A percentile compares a stretch with the other conserved stretches of the same genome.
These are phyloP conservation scores for Mycotypha africana DNA, from an alignment of 371 early-diverging fungal genomes.

Conservation along the genomic window DNA sequence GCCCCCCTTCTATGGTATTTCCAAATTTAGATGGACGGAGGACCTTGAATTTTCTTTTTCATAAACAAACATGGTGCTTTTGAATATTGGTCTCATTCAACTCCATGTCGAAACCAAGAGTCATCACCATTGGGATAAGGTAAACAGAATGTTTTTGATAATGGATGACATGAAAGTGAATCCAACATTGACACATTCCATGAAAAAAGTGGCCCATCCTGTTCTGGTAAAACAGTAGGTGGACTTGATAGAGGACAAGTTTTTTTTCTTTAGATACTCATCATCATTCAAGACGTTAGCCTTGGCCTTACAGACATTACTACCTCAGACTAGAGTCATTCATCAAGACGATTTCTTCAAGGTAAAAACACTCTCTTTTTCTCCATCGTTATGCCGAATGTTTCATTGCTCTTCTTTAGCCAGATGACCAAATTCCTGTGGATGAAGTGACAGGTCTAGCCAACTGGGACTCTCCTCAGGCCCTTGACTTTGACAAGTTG, in stretches of 20 bases:
- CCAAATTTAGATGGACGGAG: too few species aligned
- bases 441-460: slow-evolving; percentile 54
- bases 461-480: slow-evolving; percentile 87
- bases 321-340: slow-evolving; percentile 59
- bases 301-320: slow-evolving; percentile 46
- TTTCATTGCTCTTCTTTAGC: too few species aligned
- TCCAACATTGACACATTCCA: too few species aligned
- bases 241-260: neutral
- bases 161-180: too few species aligned
- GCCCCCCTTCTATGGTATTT: too few species aligned
- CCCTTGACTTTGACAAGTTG: slow-evolving; percentile 61
- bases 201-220: slow-evolving; percentile 54
- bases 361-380: slow-evolving; percentile 15
- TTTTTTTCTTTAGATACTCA: neutral
- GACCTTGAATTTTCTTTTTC: too few species aligned
- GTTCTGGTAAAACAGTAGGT: slow-evolving; percentile 53
- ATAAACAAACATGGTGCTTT: too few species aligned
- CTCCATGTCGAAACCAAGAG: too few species aligned
- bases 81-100: too few species aligned
- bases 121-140: too few species aligned
- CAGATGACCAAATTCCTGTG: slow-evolving; percentile 63
- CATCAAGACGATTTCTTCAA: slow-evolving; percentile 87
- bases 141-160: too few species aligned
- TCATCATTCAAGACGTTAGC: slow-evolving; percentile 60
- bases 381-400: neutral